Evolutionary conservation across 2,329 filamentous ascomycete genomes (phyloP), one percentile per base, ranked within the genome.

Genomic region (Pestalotiopsis sp.): DNA sequence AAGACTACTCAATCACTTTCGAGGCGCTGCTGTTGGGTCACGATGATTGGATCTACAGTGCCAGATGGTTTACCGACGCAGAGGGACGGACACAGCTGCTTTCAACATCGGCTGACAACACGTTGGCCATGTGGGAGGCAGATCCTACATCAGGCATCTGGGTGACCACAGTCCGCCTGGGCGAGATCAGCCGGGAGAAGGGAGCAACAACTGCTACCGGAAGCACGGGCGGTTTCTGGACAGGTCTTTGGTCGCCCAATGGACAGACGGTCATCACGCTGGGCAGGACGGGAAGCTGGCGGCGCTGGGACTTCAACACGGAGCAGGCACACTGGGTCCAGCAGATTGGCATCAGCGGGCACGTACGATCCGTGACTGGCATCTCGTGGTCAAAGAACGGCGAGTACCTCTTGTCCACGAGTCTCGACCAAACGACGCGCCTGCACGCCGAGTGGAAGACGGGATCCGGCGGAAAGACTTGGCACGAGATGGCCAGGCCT

Each of bases 1-100:
- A 83, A 3, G 91, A 91, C 72, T 95, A 93, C 79, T 93, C 92
- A 6, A 86, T 97, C 68, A 97, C 94, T 0, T 98, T 99, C 73
- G 96, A 99, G 79, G 96, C 96, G 1, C 84, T 99, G 2, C 87
- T 99, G 5, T 88, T 99, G 2, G 96, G 96, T 9, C 96, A 99
- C 77, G 96, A 99, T 77, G 96, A 99, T 76, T 99, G 96, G 96
- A 95, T 99, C 68, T 98, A 97, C 80, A 97, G 93, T 68, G 91
- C 93, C 2, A 85, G 86, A 67, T 98, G 95, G 95, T 87, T 88
- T 69, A 84, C 85, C 6, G 78, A 83, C 58, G 75, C 81, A 14
- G 81, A 83, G 63, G 81, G 78, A 20, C 88, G 86, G 69, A 84
- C 92, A 13, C 93, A 92, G 73, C 87, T 98, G 9, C 87, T 99